phyloP scores from a whole-genome alignment of 306 rosid species.

The Quercus alba region DNA sequence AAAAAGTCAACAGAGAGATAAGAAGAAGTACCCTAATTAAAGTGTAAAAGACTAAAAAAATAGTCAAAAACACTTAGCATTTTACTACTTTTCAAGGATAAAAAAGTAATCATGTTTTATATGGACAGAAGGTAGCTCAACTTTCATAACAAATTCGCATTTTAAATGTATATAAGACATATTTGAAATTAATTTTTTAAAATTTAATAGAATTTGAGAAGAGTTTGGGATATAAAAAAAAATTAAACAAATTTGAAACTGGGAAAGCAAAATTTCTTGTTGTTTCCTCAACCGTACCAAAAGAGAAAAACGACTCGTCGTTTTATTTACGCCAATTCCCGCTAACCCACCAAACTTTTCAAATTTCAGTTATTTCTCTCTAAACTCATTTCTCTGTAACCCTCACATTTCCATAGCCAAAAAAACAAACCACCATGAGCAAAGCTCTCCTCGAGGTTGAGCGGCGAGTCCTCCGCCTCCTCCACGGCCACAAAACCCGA shows the following conservation, averaged over 20 bases:
- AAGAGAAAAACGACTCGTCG: not conserved
- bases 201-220: too few relatives aligned
- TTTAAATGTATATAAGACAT: too few relatives aligned
- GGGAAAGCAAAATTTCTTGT: not conserved
- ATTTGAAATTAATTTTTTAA: too few relatives aligned
- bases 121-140: too few relatives aligned
- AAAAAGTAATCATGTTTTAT: too few relatives aligned
- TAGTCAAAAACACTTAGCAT: too few relatives aligned
- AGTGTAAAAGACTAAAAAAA: too few relatives aligned
- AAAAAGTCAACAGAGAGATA: too few relatives aligned
- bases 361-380: not conserved
- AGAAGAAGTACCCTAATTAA: accelerated
- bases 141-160: too few relatives aligned
- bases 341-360: not conserved
- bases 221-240: too few relatives aligned
- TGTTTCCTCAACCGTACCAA: not conserved
- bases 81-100: too few relatives aligned
- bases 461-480: conserved; percentile 60
- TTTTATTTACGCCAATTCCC: not conserved
- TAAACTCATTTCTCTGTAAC: not conserved
- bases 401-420: not conserved
- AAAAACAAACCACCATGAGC: conserved; percentile 31
- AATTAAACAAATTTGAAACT: not conserved
- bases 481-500: conserved; percentile 57
- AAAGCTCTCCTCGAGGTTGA: conserved; percentile 39